Base-by-base conservation (phyloP, 768 basidiomycete genomes). In the Termitomyces sp. region DNA sequence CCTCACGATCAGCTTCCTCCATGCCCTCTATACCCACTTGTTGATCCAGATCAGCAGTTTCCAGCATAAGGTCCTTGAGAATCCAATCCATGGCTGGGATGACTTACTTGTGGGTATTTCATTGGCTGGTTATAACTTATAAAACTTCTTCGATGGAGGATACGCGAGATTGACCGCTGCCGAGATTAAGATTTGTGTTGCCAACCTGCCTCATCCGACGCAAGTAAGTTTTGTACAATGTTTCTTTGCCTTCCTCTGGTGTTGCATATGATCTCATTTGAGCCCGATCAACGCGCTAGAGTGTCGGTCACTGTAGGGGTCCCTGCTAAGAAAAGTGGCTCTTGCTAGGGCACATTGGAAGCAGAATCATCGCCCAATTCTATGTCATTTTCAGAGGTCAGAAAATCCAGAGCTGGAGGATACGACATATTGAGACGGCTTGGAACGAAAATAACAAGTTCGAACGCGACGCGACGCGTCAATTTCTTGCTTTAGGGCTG, bases 31-130 rank as follows among this genome's bases (percentile, higher is more conserved):
- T 68, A 4, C 84, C 87, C 8, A 79, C 81, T 57, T 81, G 78
- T 66, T 87, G 87, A 62, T 97, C 94, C 62, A 84, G 77, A 49
- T 95, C 92, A 0, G 91, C 92, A 41, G 90, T 67, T 63, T 93
- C 91, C 52, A 98, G 73, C 90, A 98, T 91, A 48, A 90, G 75
- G 66, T 98, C 96, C 72, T 95, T 95, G 63, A 98, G 74, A 0
- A 94, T 88, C 65, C 96, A 92, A 77, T 99, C 97, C 90, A 98
- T 95, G 25, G 92, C 92, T 1, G 97, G 96, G 47, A 99, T 82
- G 46, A 98, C 87, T 77, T 99, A n/a, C 97, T 70, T 98, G 95
- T 0, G 97, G 97, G 71, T 97, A 98, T 66, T 93, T 95, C 59
- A 86, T 71, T 4, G 98, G 82, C 67, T 97, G 94, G 19, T n/a